These are phyloP conservation scores for Fusarium globosum DNA, from an alignment of 2,329 filamentous ascomycete species.

Conservation along the genomic window DNA sequence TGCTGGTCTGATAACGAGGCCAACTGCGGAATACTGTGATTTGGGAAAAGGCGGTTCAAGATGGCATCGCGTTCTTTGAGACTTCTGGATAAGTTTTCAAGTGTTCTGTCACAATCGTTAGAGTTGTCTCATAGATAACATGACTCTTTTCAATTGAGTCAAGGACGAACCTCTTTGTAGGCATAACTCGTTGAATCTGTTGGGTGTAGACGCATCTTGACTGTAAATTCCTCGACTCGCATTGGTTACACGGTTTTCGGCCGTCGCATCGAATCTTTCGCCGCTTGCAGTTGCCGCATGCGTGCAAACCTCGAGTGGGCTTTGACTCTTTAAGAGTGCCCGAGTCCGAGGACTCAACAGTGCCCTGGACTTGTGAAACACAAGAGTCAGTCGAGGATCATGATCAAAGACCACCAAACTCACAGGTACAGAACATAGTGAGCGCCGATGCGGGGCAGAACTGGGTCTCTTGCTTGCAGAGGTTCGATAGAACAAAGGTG, in stretches of 20 bases:
- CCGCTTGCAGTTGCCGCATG: not conserved
- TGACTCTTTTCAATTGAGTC: not conserved
- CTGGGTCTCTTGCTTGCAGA: not conserved
- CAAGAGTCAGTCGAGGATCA: not conserved
- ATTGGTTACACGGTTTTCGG: slow-evolving; percentile 5
- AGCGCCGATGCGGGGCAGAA: not conserved
- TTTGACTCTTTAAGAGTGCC: not conserved
- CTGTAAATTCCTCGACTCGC: not conserved
- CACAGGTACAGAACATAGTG: slow-evolving; percentile 2
- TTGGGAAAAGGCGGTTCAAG: not conserved
- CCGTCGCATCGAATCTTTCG: slow-evolving; percentile 11
- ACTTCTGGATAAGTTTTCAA: not conserved
- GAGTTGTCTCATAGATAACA: not conserved
- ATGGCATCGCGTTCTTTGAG: slow-evolving; percentile 6
- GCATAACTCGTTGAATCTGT: not conserved
- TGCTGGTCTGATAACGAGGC: not conserved
- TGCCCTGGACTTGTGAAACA: not conserved
- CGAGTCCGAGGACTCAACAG: not conserved
- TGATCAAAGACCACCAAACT: not conserved
- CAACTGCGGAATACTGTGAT: not conserved
- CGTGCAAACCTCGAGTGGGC: not conserved
- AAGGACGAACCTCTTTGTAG: not conserved
- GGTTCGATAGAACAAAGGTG: not conserved
- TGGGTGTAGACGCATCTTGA: not conserved
- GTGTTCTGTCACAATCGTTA: not conserved